Conservation (phyloP, 2,329 filamentous ascomycete species). For the Pleomassaria siparia region DNA sequence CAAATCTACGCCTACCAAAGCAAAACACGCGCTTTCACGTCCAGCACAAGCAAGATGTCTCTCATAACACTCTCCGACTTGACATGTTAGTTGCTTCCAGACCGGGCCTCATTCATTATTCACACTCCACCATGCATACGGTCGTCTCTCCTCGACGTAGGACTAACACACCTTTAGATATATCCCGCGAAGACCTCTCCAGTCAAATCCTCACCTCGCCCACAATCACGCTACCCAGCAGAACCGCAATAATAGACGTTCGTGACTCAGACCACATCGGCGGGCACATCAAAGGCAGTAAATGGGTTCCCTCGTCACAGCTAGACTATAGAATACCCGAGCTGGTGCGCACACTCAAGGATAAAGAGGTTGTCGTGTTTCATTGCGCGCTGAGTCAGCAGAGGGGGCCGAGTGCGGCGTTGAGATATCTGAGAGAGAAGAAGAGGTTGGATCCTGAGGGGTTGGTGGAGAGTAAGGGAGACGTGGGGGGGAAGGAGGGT, state of each 20-base stretch:
- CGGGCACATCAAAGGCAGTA: constrained; percentile 79
- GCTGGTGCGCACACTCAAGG: constrained; percentile 73
- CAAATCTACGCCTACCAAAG: constrained; percentile 19
- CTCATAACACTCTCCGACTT: not conserved
- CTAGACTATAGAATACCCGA: constrained; percentile 79
- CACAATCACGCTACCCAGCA: constrained; percentile 19
- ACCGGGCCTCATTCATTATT: no score
- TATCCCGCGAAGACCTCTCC: constrained; percentile 66
- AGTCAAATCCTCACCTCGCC: constrained; percentile 38
- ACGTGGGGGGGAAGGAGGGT: constrained; percentile 14
- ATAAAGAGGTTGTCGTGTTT: constrained; percentile 85
- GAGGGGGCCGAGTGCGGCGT: constrained; percentile 79
- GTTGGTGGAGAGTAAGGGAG: constrained; percentile 19
- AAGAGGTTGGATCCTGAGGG: constrained; percentile 49
- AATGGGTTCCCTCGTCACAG: constrained; percentile 71
- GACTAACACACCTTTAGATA: constrained; percentile 48
- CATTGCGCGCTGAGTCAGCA: constrained; percentile 93
- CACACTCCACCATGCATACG: constrained; percentile 1
- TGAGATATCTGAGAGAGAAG: constrained; percentile 74
- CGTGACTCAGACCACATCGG: constrained; percentile 88
- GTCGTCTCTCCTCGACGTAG: no score
- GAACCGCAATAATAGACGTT: constrained; percentile 80
- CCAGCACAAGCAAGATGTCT: not conserved
- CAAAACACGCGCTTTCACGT: constrained; percentile 4
- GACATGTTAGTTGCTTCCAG: not conserved